phyloP scores from a whole-genome alignment of 163 green algal species.

The Scenedesmus sp. region DNA sequence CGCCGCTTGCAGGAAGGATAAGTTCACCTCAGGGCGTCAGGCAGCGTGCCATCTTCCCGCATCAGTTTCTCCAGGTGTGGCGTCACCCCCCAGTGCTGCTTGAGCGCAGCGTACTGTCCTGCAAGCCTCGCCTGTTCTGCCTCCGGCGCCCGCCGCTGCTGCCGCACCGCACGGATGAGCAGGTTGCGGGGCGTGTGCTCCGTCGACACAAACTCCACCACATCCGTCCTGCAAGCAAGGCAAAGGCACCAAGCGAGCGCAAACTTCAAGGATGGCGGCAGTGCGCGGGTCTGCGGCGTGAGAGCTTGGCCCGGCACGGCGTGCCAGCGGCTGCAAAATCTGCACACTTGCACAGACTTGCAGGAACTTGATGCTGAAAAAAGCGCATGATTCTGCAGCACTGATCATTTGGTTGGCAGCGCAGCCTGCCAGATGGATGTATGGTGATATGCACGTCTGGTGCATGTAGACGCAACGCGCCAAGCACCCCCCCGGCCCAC shows the following conservation, averaged over 20 bases:
- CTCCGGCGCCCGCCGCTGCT: neutral
- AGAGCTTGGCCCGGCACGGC: too few species aligned
- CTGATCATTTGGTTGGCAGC: too few species aligned
- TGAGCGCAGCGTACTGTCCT: constrained; percentile 34
- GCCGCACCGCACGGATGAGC: constrained; percentile 62
- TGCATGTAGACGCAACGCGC: too few species aligned
- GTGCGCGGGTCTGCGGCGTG: too few species aligned
- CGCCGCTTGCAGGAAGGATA: too few species aligned
- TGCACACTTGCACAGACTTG: too few species aligned
- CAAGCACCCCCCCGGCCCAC: too few species aligned
- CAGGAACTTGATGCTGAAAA: too few species aligned
- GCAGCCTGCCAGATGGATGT: too few species aligned
- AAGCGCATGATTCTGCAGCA: too few species aligned
- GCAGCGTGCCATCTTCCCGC: constrained; percentile 9
- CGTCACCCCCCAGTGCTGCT: constrained; percentile 26
- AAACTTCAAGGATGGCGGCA: neutral
- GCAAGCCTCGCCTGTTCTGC: neutral
- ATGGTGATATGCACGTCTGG: too few species aligned
- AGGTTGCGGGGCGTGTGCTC: constrained; percentile 80
- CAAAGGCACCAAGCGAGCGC: neutral
- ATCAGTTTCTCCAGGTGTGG: constrained; percentile 49
- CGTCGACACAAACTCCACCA: constrained; percentile 73
- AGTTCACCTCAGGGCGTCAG: neutral
- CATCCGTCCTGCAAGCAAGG: constrained; percentile 56
- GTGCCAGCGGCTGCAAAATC: too few species aligned